Conservation (phyloP, 345 rosid species). For the Eucalyptus curtisii region DNA sequence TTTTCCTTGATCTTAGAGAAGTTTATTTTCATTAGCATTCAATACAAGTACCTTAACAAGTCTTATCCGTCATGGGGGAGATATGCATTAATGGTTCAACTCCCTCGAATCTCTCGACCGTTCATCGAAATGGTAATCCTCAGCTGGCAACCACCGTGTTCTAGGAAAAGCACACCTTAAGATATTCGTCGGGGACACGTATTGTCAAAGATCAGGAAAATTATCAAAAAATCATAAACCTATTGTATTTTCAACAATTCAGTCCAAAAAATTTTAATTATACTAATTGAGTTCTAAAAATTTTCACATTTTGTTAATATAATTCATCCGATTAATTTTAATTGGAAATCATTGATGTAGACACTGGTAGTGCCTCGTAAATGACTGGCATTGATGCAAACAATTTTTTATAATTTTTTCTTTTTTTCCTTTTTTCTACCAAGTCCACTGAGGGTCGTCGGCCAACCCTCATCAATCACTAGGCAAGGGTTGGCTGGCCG, state of each 20-base stretch:
- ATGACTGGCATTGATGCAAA: accelerated
- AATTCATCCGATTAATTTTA: no score
- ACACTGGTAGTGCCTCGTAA: accelerated
- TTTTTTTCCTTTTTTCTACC: no score
- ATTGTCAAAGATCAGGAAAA: not conserved
- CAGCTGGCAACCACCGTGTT: not conserved
- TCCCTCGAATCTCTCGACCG: not conserved
- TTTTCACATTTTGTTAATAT: no score
- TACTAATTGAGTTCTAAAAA: no score
- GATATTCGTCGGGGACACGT: not conserved
- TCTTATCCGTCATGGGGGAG: not conserved
- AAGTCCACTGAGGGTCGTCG: accelerated
- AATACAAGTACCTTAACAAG: not conserved
- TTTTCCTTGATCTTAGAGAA: not conserved
- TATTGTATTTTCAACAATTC: no score
- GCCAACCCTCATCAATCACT: not conserved
- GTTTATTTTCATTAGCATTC: not conserved
- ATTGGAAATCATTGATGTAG: accelerated
- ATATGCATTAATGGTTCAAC: not conserved
- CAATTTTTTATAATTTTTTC: no score
- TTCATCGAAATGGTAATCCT: not conserved
- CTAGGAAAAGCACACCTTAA: not conserved
- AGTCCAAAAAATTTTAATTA: no score
- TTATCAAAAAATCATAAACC: no score
- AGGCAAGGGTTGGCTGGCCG: not conserved